Conservation (phyloP, 164 flowering plant species). For the Liriodendron chinense region DNA sequence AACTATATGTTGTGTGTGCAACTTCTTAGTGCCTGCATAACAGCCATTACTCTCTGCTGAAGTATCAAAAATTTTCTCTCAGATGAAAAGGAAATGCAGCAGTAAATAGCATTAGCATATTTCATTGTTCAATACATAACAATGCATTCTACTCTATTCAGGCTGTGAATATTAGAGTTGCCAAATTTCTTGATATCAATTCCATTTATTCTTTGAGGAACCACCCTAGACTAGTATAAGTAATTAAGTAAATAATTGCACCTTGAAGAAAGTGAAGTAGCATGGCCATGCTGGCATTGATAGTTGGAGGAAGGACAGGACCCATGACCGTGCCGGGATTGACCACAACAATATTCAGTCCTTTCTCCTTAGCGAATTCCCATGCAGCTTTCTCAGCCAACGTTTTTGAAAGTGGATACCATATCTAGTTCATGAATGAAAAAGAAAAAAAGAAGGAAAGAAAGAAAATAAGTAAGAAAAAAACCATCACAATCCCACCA, state of each 20-base stretch:
- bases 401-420: conserved; percentile 85
- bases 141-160: too few species aligned
- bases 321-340: conserved; percentile 93
- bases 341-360: conserved; percentile 71
- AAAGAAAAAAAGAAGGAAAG: neutral
- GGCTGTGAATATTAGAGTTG: too few species aligned
- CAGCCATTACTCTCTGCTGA: too few species aligned
- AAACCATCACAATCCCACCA: neutral
- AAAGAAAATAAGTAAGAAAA: neutral
- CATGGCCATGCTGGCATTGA: conserved; percentile 83
- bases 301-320: conserved; percentile 61
- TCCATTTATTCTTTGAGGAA: too few species aligned
- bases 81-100: too few species aligned
- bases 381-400: conserved; percentile 89
- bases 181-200: too few species aligned
- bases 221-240: too few species aligned
- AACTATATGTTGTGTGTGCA: too few species aligned
- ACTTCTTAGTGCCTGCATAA: too few species aligned
- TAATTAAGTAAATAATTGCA: conserved; percentile 18
- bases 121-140: too few species aligned
- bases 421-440: conserved; percentile 35
- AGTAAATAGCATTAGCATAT: too few species aligned
- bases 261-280: conserved; percentile 76
- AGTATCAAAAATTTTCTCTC: too few species aligned
- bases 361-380: conserved; percentile 76